A percentile compares a stretch with the other conserved stretches of the same genome.
Evolutionary conservation across 768 basidiomycete species (phyloP).

Genomic region (Suillus brevipes): DNA sequence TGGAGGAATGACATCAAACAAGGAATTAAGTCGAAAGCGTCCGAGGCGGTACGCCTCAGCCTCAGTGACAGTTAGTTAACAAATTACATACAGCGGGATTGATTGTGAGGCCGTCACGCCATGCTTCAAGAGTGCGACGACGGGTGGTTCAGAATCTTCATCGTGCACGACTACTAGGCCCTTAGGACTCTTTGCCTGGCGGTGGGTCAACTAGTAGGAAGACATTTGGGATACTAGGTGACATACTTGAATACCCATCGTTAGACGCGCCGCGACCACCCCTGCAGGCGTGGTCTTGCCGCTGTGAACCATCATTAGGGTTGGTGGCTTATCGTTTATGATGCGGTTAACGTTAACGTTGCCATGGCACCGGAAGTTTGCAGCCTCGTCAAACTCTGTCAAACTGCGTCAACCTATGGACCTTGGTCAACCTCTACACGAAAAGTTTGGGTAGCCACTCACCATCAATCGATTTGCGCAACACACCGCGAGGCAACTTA

Average conservation of each 20-base stretch:
- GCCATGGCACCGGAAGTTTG: neutral
- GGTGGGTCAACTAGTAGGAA: neutral
- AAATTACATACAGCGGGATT: too few species aligned
- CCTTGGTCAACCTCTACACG: too few species aligned
- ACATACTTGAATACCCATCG: neutral
- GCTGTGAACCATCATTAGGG: neutral
- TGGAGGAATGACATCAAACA: neutral
- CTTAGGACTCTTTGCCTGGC: neutral
- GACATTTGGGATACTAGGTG: neutral
- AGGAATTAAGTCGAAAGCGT: neutral
- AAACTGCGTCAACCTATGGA: neutral
- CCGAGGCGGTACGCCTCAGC: neutral
- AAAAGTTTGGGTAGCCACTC: too few species aligned
- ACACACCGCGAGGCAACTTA: neutral
- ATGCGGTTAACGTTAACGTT: neutral
- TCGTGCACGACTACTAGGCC: neutral
- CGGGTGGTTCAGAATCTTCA: neutral
- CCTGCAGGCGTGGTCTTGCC: neutral
- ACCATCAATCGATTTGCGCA: neutral
- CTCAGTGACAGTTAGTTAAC: too few species aligned
- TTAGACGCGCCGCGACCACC: neutral
- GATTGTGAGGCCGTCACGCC: neutral
- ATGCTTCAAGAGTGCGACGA: neutral
- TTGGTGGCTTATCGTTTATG: neutral
- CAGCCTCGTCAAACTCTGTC: too few species aligned